Percentiles rank a stretch among this genome's conserved stretches.
These are phyloP conservation scores for Fusarium metavorans DNA, from an alignment of 2,329 filamentous ascomycete species.

Conservation along the genomic window DNA sequence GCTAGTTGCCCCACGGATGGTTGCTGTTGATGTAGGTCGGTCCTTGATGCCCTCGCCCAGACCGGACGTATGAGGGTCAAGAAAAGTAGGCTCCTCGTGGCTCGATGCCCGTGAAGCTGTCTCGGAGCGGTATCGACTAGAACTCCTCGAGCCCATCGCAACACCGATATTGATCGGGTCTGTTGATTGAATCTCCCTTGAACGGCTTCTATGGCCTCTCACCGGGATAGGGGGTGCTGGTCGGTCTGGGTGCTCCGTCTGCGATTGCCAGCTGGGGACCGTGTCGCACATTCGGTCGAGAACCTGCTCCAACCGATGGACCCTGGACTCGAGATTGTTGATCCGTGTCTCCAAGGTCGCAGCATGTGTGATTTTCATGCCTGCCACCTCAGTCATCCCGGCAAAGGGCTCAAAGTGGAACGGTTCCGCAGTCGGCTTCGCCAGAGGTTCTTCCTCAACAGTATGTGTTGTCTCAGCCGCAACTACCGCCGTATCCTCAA, in stretches of 20 bases:
- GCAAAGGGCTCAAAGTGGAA: conserved; percentile 66
- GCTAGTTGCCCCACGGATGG: conserved; percentile 61
- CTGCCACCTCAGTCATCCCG: conserved; percentile 60
- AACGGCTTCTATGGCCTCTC: conserved; percentile 30
- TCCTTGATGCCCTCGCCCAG: conserved; percentile 21
- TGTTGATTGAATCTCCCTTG: background rate
- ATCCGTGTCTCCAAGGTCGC: conserved; percentile 67
- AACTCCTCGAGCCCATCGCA: conserved; percentile 42
- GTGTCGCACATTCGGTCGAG: conserved; percentile 63
- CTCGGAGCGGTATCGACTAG: conserved; percentile 53
- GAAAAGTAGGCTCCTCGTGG: conserved; percentile 59
- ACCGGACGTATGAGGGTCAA: conserved; percentile 43
- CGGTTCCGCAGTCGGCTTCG: conserved; percentile 59
- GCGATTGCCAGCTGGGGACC: conserved; percentile 55
- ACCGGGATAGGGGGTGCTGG: conserved; percentile 42
- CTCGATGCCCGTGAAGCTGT: conserved; percentile 28
- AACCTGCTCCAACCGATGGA: conserved; percentile 65
- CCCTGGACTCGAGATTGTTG: conserved; percentile 61
- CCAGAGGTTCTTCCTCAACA: conserved; percentile 46
- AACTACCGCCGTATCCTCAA: conserved; percentile 46
- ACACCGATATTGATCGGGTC: conserved; percentile 6
- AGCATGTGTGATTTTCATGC: conserved; percentile 69
- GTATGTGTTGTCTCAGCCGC: conserved; percentile 50
- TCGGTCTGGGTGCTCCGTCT: conserved; percentile 44
- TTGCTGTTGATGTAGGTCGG: conserved; percentile 59